phyloP scores from a whole-genome alignment of 345 rosid species.

The Erucastrum elatum region DNA sequence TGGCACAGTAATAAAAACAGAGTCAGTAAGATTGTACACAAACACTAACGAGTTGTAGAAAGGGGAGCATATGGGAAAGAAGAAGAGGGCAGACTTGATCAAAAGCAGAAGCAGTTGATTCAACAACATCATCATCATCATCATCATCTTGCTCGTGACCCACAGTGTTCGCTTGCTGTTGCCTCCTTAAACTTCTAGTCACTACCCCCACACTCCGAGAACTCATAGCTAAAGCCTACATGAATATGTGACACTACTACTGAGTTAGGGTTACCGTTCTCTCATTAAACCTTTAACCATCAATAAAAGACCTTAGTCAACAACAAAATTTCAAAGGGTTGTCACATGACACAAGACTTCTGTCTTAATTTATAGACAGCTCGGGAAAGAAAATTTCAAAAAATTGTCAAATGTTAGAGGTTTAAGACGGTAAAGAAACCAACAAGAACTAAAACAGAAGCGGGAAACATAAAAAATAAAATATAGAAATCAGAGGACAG shows the following conservation, averaged over 20 bases:
- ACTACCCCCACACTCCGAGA: not conserved
- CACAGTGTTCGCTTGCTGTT: not conserved
- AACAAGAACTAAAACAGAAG: not conserved
- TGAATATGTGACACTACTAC: not conserved
- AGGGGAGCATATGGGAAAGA: not conserved
- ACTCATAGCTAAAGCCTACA: not conserved
- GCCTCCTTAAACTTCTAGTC: not conserved
- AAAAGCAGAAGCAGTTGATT: slow-evolving; percentile 75
- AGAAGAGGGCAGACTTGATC: slow-evolving; percentile 52
- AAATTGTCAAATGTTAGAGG: not conserved
- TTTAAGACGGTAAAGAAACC: not conserved
- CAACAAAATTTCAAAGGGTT: not conserved
- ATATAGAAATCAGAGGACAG: no score
- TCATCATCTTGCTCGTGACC: slow-evolving; percentile 44
- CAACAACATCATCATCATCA: slow-evolving; percentile 82
- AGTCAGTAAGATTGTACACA: slow-evolving; percentile 9
- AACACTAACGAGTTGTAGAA: not conserved
- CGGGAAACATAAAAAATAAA: no score
- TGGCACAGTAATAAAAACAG: slow-evolving; percentile 35
- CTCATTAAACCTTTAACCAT: not conserved
- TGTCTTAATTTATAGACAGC: not conserved
- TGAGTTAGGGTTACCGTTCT: not conserved
- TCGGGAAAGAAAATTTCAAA: not conserved
- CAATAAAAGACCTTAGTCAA: not conserved
- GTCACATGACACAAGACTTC: not conserved